These are phyloP conservation scores for Calocybe gangraenosa DNA, from an alignment of 768 basidiomycete species.

Conservation along the genomic window DNA sequence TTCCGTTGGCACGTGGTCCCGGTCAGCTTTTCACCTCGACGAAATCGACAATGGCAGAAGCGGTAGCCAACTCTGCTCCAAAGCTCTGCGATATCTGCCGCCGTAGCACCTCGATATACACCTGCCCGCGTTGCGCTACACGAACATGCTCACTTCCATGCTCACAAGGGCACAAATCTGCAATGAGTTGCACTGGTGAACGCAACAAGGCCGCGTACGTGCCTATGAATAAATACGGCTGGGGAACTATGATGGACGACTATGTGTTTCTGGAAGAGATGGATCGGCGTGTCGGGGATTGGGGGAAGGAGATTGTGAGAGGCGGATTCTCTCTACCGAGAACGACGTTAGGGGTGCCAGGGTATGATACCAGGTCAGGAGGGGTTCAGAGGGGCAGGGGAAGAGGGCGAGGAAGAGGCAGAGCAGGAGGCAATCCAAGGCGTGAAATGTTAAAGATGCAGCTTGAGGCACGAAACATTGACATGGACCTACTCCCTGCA, in stretches of 20 bases:
- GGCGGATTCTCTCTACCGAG: constrained; percentile 47
- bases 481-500: constrained; percentile 69
- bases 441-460: constrained; percentile 65
- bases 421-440: constrained; percentile 41
- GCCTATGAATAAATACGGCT: constrained; percentile 79
- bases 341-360: constrained; percentile 10
- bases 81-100: constrained; percentile 49
- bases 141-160: constrained; percentile 73
- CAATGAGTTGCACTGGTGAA: constrained; percentile 60
- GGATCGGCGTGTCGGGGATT: constrained; percentile 66
- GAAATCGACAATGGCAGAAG: too few relatives aligned
- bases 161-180: constrained; percentile 62
- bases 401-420: constrained; percentile 27
- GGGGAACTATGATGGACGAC: constrained; percentile 88
- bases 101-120: constrained; percentile 53
- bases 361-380: constrained; percentile 21
- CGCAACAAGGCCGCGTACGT: constrained; percentile 73
- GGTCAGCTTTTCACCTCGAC: too few relatives aligned
- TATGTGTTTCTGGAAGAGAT: constrained; percentile 84
- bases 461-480: constrained; percentile 63
- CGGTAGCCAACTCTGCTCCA: constrained; percentile 8
- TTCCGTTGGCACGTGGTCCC: not conserved
- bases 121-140: constrained; percentile 71
- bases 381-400: constrained; percentile 20
- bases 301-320: constrained; percentile 66